Base-by-base conservation (phyloP, 2,329 filamentous ascomycete genomes). In the Plectosphaerella plurivora region DNA sequence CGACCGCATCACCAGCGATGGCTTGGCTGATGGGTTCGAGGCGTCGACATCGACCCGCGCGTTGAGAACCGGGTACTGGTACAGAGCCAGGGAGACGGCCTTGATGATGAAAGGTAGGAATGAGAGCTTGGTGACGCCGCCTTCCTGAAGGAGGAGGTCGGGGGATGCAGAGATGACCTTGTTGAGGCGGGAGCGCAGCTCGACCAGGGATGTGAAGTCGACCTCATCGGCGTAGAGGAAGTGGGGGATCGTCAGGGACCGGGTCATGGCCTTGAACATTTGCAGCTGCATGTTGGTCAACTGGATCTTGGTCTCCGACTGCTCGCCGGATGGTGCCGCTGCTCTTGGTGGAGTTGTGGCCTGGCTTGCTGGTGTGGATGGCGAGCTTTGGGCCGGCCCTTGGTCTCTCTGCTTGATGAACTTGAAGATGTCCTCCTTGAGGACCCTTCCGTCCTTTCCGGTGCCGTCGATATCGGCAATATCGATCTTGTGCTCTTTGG, bases 241-340 rank as follows among this genome's bases (percentile, higher is more conserved):
- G 71, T 97, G 94, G 0, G 94, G 94, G 61, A 97, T 97, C 49
- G 73, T 83, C 57, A 99, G 80, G 3, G 93, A 97, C 53, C 85
- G 85, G 14, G 93, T 97, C 94, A 99, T 99, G 55, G 86, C 82
- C 74, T 95, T 97, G 84, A 96, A 97, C 94, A 99, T 99, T 65
- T 91, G 88, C 37, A 82, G 79, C 72, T 97, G 93, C 14, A 89
- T 88, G 37, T 86, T 86, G 12, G 89, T 89, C 55, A 99, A 76
- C 53, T 82, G 75, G 33, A 87, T 77, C 2, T 77, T 70, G 9
- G 84, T 88, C 69, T 97, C 94, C 51, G 73, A 74, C 67, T 89
- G 87, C 45, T 73, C 72, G 2, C 77, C 73, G 14, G 68, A 60
- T 35, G 70, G 64, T 45, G 63, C 55, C 12, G 59, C 51, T 46